Evolutionary conservation across 257 asterid species (phyloP).

Genomic region (Gentiana macrophylla): DNA sequence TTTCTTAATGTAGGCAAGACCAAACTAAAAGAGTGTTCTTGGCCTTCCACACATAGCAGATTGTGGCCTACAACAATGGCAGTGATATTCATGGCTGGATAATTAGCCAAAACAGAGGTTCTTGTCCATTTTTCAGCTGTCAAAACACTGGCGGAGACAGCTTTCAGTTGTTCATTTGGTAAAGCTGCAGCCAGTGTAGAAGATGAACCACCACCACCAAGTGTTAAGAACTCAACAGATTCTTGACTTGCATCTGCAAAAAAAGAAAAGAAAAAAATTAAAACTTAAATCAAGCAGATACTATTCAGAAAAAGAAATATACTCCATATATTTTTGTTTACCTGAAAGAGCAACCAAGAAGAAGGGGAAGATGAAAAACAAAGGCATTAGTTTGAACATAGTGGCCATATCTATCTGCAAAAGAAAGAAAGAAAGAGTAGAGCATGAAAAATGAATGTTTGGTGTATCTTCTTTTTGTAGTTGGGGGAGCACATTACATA

Average conservation of each 20-base stretch:
- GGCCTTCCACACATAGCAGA: conserved; percentile 29
- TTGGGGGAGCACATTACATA: no score
- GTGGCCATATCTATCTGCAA: not conserved
- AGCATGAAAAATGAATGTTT: no score
- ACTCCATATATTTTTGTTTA: not conserved
- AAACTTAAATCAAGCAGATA: not conserved
- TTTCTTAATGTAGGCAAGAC: conserved; percentile 54
- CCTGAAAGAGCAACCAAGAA: conserved; percentile 10
- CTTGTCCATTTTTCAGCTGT: conserved; percentile 73
- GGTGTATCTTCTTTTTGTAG: no score
- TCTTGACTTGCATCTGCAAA: conserved; percentile 44
- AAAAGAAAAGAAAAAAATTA: conserved; percentile 1
- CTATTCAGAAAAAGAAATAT: not conserved
- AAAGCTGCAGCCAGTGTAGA: conserved; percentile 35
- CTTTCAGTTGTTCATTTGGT: conserved; percentile 29
- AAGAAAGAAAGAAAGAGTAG: no score
- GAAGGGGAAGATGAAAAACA: not conserved
- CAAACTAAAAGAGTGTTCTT: conserved; percentile 17
- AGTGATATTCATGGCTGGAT: conserved; percentile 52
- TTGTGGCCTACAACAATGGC: conserved; percentile 47
- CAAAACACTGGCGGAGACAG: conserved; percentile 49
- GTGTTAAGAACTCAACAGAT: conserved; percentile 27
- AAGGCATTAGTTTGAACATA: conserved; percentile 15
- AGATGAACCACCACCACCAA: conserved; percentile 29
- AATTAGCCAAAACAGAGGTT: conserved; percentile 44